Percentiles rank a stretch among this genome's conserved stretches.
Conservation (phyloP, 225 moss, liverwort and hornwort genomes). For the Marchantia polymorpha region DNA sequence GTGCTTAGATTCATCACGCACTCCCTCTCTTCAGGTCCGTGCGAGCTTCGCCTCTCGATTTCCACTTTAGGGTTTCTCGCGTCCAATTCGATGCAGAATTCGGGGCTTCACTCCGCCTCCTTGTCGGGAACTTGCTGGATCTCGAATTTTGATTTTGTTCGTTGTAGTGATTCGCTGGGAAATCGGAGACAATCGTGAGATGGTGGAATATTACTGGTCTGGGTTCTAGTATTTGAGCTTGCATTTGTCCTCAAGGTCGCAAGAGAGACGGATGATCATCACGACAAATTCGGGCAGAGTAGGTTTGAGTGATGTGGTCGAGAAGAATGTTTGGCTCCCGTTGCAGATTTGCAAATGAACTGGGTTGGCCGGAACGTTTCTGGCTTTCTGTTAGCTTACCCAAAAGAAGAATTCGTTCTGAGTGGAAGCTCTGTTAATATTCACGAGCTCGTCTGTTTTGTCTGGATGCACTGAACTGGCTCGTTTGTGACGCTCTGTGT, state of each 20-base stretch:
- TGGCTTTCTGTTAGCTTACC: not conserved
- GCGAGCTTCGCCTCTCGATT: not conserved
- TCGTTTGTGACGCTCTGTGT: not conserved
- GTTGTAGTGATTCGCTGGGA: not conserved
- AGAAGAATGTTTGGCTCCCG: not conserved
- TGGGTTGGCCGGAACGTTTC: not conserved
- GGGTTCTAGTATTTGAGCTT: not conserved
- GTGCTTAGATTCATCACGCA: constrained; percentile 11
- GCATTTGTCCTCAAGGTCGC: not conserved
- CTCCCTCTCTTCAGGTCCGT: constrained; percentile 7
- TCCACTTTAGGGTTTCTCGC: not conserved
- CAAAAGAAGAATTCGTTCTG: not conserved
- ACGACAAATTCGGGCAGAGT: not conserved
- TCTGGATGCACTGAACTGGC: not conserved
- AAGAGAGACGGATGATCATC: not conserved
- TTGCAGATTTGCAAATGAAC: not conserved
- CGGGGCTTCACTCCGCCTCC: not conserved
- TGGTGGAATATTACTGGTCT: not conserved
- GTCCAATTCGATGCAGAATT: not conserved
- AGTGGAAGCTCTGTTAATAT: not conserved
- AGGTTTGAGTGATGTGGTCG: not conserved
- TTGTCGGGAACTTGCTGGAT: not conserved
- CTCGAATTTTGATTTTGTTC: not conserved
- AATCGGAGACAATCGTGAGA: not conserved
- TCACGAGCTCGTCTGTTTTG: not conserved